A percentile compares a stretch with the other conserved stretches of the same genome.
phyloP scores from a whole-genome alignment of 2,329 filamentous ascomycete genomes.

The Fusarium sororula region DNA sequence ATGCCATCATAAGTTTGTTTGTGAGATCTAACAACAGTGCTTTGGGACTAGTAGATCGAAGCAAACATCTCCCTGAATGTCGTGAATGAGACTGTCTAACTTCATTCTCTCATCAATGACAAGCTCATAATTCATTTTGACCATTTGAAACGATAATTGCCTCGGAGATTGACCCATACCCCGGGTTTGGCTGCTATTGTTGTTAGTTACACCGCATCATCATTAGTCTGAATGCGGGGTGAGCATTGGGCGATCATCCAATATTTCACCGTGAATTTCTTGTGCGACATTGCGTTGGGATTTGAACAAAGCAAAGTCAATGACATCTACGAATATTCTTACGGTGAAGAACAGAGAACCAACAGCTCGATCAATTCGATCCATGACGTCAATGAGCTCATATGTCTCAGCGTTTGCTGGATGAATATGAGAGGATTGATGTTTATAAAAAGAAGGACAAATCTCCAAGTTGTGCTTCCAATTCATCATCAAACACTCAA shows the following conservation, averaged over 20 bases:
- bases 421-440: background rate
- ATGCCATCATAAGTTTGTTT: background rate
- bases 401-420: background rate
- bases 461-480: background rate
- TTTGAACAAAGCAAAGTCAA: conserved; percentile 17
- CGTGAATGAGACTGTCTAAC: background rate
- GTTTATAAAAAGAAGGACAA: background rate
- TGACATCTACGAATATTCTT: conserved; percentile 5
- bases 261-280: background rate
- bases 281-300: background rate
- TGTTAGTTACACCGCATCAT: background rate
- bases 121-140: background rate
- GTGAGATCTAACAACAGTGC: background rate
- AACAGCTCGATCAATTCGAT: background rate
- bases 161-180: background rate
- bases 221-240: background rate
- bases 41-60: background rate
- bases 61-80: background rate
- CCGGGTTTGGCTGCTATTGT: background rate
- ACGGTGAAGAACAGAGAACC: background rate
- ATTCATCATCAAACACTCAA: background rate
- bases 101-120: background rate
- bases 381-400: conserved; percentile 12
- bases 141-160: no score
- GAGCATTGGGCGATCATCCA: background rate